Base-by-base conservation (phyloP, 2,329 filamentous ascomycete genomes). In the Rosellinia necatrix region DNA sequence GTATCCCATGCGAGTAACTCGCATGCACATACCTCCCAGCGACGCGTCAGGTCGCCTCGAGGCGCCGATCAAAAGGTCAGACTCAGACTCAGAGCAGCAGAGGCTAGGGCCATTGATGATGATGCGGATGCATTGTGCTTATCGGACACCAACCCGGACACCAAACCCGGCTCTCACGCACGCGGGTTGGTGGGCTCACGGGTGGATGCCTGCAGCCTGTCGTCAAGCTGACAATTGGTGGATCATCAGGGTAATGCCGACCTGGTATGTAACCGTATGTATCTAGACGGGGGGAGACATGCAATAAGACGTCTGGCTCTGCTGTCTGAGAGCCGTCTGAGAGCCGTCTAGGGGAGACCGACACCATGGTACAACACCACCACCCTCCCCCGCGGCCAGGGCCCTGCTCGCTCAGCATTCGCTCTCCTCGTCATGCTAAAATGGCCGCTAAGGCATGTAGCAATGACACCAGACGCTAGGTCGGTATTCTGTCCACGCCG, bases 71-170 rank as follows among this genome's bases (percentile, higher is more conserved):
- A n/a, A n/a, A n/a, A n/a, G n/a, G n/a, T n/a, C n/a, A n/a, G n/a
- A n/a, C n/a, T n/a, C n/a, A n/a, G n/a, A n/a, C n/a, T n/a, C n/a
- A n/a, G n/a, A n/a, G n/a, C n/a, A n/a, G n/a, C n/a, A n/a, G n/a
- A n/a, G n/a, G 41, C 27, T 22, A 32, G 46, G 34, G 27, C 19
- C 30, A 27, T 40, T 37, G 42, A 30, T 29, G 34, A 25, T 35
- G 34, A 54, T 52, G 52, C 56, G 55, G 47, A 34, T 38, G 32
- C 22, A 24, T 51, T 58, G 21, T 59, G 40, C 35, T 49, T 49
- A 56, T 52, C 42, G 43, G 24, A 37, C 19, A n/a, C n/a, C n/a
- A n/a, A n/a, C n/a, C n/a, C n/a, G n/a, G n/a, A n/a, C n/a, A n/a
- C n/a, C n/a, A 29, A 51, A 38, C 41, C 52, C 41, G 52, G 27